Base-by-base conservation (phyloP, 2,329 filamentous ascomycete species). In the Xylaria polymorpha region DNA sequence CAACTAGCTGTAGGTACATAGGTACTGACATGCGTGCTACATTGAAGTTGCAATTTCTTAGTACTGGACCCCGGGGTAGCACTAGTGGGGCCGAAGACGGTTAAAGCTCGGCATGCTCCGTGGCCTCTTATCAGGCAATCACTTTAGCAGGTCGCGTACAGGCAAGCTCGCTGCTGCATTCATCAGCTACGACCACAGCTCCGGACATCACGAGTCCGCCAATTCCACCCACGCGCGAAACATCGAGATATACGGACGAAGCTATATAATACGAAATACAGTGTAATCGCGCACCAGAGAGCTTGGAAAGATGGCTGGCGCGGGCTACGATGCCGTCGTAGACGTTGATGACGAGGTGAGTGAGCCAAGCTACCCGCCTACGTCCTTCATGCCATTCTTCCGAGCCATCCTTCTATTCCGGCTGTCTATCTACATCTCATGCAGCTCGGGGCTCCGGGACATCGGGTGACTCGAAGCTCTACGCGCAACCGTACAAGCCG, bases 271-370 rank as follows among this genome's bases (percentile, higher is more conserved):
- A 62, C 32, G 32, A 10, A 14, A 41, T 29, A 48, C 29, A 7
- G 20, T 14, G 35, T 44, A 53, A 39, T 59, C 14, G 57, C 44
- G 56, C 55, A 55, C 55, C 29, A 22, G 22, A 60, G 68, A 70
- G 69, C 56, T 61, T 59, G 61, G 58, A 77, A 84, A 76, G 65
- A 94, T 94, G 92, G 88, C 92, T 67, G 92, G 92, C 81, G 87
- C 93, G 79, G 94, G 94, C 75, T 99, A 99, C 81, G 96, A 99
- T 85, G 96, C 97, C 71, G 95, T 99, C 74, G 96, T 99, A 69
- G 96, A 99, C 77, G 91, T 98, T 65, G 96, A 99, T 80, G 93
- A 96, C 78, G 96, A 98, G 88, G 94, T 97, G 83, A 73, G 82
- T 67, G 63, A 41, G 32, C 55, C 7, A 10, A 46, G 25, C 57